Evolutionary conservation across 2,329 filamentous ascomycete species (phyloP).

Genomic region (Verticillium dahliae): DNA sequence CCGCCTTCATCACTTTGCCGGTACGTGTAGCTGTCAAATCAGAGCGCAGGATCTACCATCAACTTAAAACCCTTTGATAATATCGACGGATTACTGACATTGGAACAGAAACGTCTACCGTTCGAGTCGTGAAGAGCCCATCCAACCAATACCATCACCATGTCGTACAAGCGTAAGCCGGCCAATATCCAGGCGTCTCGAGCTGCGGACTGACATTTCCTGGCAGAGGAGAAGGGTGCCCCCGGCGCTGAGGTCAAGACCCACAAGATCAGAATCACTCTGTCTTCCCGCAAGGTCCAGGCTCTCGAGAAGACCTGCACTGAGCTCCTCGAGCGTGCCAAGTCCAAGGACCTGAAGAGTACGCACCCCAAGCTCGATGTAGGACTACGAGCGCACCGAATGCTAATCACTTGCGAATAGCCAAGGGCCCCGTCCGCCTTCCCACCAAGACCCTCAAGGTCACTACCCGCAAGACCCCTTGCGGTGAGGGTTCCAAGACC

Average conservation of each 20-base stretch:
- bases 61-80: neutral
- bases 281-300: constrained; percentile 84
- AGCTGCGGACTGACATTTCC: constrained; percentile 14
- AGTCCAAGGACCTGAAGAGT: constrained; percentile 91
- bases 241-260: constrained; percentile 80
- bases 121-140: constrained; percentile 74
- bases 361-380: neutral
- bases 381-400: neutral
- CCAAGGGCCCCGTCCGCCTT: constrained; percentile 81
- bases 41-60: neutral
- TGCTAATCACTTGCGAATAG: neutral
- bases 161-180: constrained; percentile 71
- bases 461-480: constrained; percentile 95
- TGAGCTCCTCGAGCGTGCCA: constrained; percentile 97
- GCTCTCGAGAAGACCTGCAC: constrained; percentile 97
- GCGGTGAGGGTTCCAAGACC: constrained; percentile 99
- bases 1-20: constrained; percentile 77
- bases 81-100: neutral
- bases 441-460: constrained; percentile 96
- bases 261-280: constrained; percentile 88
- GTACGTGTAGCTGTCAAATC: neutral
- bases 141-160: constrained; percentile 39
- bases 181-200: neutral
- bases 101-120: constrained; percentile 44
- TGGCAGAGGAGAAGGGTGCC: constrained; percentile 70